Evolutionary conservation across 805 yeast genomes (phyloP).

Genomic region (Candida oleophila): DNA sequence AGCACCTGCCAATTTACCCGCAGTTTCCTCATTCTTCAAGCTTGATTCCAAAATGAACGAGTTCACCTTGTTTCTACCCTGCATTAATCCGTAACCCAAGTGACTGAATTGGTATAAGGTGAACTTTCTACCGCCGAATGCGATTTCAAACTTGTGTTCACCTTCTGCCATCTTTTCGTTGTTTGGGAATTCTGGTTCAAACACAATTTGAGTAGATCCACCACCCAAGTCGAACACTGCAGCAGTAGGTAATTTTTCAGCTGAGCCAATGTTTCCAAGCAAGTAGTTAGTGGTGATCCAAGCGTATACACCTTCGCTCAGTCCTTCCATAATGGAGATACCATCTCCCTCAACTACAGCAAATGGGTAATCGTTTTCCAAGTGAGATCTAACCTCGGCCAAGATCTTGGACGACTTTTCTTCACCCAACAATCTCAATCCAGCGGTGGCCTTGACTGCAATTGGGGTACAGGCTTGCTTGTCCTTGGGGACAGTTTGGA

Average conservation of each 20-base stretch:
- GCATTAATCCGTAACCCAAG: slow-evolving; percentile 92
- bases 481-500: slow-evolving; percentile 71
- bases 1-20: slow-evolving; percentile 16
- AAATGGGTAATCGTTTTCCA: slow-evolving; percentile 84
- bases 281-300: slow-evolving; percentile 97
- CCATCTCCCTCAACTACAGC: slow-evolving; percentile 88
- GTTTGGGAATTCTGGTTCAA: slow-evolving; percentile 77
- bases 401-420: slow-evolving; percentile 71
- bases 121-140: slow-evolving; percentile 80
- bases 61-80: slow-evolving; percentile 85
- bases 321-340: slow-evolving; percentile 90
- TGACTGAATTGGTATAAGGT: slow-evolving; percentile 90
- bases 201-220: slow-evolving; percentile 97
- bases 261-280: slow-evolving; percentile 88
- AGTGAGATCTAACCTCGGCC: slow-evolving; percentile 69
- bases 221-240: slow-evolving; percentile 99
- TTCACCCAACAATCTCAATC: slow-evolving; percentile 81
- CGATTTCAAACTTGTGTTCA: slow-evolving; percentile 79
- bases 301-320: slow-evolving; percentile 96
- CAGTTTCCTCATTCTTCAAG: slow-evolving; percentile 28
- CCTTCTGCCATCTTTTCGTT: slow-evolving; percentile 73
- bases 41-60: slow-evolving; percentile 56
- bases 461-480: slow-evolving; percentile 83
- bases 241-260: slow-evolving; percentile 78
- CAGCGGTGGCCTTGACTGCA: slow-evolving; percentile 98